Evolutionary conservation across 805 yeast species (phyloP).

Genomic region (Metschnikowia santaceciliae): DNA sequence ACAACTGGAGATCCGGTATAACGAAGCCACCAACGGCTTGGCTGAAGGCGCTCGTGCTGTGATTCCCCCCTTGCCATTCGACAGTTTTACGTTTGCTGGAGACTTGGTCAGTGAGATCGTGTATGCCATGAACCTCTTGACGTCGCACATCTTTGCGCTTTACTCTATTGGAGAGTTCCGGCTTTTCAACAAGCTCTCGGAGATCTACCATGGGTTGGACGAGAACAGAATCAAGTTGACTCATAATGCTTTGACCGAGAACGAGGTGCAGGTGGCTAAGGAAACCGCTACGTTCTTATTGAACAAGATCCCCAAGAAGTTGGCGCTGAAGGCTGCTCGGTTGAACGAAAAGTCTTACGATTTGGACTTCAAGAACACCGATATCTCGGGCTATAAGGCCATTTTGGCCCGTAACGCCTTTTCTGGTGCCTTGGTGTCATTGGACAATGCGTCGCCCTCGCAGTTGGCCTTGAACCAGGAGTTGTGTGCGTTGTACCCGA

Average conservation of each 20-base stretch:
- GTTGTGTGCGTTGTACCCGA: slow-evolving; percentile 66
- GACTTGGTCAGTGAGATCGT: slow-evolving; percentile 52
- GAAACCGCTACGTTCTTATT: slow-evolving; percentile 51
- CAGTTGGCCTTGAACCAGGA: slow-evolving; percentile 63
- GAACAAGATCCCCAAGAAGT: slow-evolving; percentile 57
- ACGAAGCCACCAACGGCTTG: slow-evolving; percentile 21
- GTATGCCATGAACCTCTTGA: slow-evolving; percentile 52
- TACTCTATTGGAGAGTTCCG: slow-evolving; percentile 68
- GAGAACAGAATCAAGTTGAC: slow-evolving; percentile 52
- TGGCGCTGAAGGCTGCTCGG: slow-evolving; percentile 42
- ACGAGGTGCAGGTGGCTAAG: slow-evolving; percentile 47
- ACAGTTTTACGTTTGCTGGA: slow-evolving; percentile 38
- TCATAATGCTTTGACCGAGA: slow-evolving; percentile 48
- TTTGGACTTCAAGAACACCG: slow-evolving; percentile 40
- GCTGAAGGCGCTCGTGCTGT: slow-evolving; percentile 2
- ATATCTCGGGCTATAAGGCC: slow-evolving; percentile 63
- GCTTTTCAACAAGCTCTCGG: slow-evolving; percentile 53
- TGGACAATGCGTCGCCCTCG: slow-evolving; percentile 46
- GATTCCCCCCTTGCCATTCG: slow-evolving; percentile 54
- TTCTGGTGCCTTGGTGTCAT: slow-evolving; percentile 53
- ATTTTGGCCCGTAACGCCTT: slow-evolving; percentile 59
- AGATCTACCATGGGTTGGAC: slow-evolving; percentile 54
- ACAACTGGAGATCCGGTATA: slow-evolving; percentile 26
- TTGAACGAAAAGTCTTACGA: slow-evolving; percentile 37
- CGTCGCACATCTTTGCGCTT: slow-evolving; percentile 63